Percentiles rank a stretch among this genome's conserved stretches.
These are phyloP conservation scores for Podospora appendiculata DNA, from an alignment of 495 filamentous ascomycete genomes.

Conservation along the genomic window DNA sequence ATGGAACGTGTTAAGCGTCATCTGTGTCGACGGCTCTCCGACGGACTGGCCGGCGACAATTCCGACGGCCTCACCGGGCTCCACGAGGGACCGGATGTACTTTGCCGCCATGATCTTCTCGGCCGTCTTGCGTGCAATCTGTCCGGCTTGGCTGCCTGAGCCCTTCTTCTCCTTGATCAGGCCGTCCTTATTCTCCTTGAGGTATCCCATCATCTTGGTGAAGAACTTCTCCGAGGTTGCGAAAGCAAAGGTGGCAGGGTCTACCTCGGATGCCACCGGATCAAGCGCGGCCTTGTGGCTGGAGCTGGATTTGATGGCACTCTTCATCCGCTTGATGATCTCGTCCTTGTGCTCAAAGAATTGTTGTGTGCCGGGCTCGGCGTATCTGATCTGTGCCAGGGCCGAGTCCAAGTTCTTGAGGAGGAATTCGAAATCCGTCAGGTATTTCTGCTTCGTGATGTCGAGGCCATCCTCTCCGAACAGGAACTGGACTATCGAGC, in stretches of 20 bases:
- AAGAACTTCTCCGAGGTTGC: conserved; percentile 88
- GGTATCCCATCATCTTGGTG: conserved; percentile 51
- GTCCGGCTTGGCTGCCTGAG: conserved; percentile 8
- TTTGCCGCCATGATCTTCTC: conserved; percentile 79
- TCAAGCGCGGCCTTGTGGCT: conserved; percentile 58
- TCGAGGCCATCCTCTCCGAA: conserved; percentile 97
- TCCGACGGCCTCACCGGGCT: conserved; percentile 95
- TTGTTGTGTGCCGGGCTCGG: conserved; percentile 24
- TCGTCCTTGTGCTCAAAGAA: conserved; percentile 41
- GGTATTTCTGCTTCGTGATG: conserved; percentile 86
- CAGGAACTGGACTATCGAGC: conserved; percentile 86
- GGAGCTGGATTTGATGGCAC: conserved; percentile 57
- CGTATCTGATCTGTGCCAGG: conserved; percentile 40
- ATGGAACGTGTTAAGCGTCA: conserved; percentile 99
- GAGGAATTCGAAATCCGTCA: conserved; percentile 84
- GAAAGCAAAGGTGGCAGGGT: conserved; percentile 69
- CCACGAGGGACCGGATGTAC: conserved; percentile 87
- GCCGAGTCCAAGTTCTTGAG: conserved; percentile 62
- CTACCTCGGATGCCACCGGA: conserved; percentile 64
- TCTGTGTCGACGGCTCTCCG: conserved; percentile 95
- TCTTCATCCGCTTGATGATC: conserved; percentile 76
- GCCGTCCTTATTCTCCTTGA: conserved; percentile 66
- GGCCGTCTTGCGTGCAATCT: conserved; percentile 64
- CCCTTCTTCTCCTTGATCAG: conserved; percentile 71
- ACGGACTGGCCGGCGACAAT: conserved; percentile 95